Evolutionary conservation across 192 early-diverging fungal genomes (phyloP), one percentile per base, ranked within the genome.

Genomic region (Mortierella alpina): DNA sequence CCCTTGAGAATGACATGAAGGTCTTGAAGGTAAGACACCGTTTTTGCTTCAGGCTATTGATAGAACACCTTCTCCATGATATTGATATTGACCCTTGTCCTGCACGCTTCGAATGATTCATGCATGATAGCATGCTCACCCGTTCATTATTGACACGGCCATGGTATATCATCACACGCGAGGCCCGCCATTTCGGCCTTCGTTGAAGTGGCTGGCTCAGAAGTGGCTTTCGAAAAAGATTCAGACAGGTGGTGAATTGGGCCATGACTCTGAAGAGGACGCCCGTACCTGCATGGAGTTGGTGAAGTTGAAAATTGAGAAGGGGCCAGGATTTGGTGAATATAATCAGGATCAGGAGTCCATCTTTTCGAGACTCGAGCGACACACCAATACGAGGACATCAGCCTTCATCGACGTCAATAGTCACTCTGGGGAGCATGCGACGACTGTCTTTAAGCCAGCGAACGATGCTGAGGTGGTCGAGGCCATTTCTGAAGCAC

Each of bases 231-330:
- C 83, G 2, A 70, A 88, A 17, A 59, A 46, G 17, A 93, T 94
- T 69, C 93, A 94, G 61, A 52, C 59, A 20, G 71, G 82, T 46
- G 77, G 77, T 4, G 70, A 66, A 0, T 63, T 56, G 9, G 92
- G 93, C 15, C 93, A 94, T 71, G 90, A 93, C 76, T 87, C 88
- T 23, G 62, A 73, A 4, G 90, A 93, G 60, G 93, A 94, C 84
- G 91, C 93, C n/a, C 61, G 49, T 20, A 87, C 91, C 11, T 85
- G 86, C 4, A 59, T 94, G 56, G 92, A 94, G 68, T 53, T 94
- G 0, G 84, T 89, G 40, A 83, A 89, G 63, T 50, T 87, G 39
- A 91, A 88, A 53, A 22, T 91, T 15, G 20, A 81, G 48, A 59
- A 80, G 11, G 84, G 87, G 6, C 75, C 77, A 15, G 57, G 47